Evolutionary conservation across 2,329 filamentous ascomycete genomes (phyloP).

Genomic region (Claviceps monticola): DNA sequence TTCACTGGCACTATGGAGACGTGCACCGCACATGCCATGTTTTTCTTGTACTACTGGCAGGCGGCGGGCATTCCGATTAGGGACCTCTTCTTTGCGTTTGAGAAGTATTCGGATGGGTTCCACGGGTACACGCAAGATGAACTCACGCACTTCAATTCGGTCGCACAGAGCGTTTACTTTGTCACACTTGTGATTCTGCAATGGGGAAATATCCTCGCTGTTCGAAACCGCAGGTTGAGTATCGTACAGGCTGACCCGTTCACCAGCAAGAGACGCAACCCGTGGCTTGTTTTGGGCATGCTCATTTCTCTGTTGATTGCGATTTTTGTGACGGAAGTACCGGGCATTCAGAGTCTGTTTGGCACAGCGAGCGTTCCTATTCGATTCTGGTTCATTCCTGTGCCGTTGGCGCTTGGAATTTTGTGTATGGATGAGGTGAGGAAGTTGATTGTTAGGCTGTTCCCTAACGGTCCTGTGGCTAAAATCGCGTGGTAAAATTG

Average conservation of each 20-base stretch:
- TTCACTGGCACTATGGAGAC: slow-evolving; percentile 40
- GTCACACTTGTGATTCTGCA: slow-evolving; percentile 39
- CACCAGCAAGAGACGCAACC: slow-evolving; percentile 31
- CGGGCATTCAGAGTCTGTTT: slow-evolving; percentile 34
- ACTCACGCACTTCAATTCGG: slow-evolving; percentile 32
- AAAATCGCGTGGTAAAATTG: slow-evolving; percentile 32
- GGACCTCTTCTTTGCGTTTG: slow-evolving; percentile 36
- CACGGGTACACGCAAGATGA: slow-evolving; percentile 32
- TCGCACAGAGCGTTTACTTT: slow-evolving; percentile 39
- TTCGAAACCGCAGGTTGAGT: slow-evolving; percentile 37
- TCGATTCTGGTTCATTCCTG: slow-evolving; percentile 37
- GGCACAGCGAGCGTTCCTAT: slow-evolving; percentile 34
- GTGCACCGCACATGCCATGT: slow-evolving; percentile 35
- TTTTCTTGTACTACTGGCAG: slow-evolving; percentile 37
- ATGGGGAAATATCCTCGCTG: slow-evolving; percentile 37
- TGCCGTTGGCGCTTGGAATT: slow-evolving; percentile 35
- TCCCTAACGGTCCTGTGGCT: slow-evolving; percentile 29
- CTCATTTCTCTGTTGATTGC: slow-evolving; percentile 34
- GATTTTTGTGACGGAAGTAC: slow-evolving; percentile 38
- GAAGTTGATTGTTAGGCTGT: slow-evolving; percentile 33
- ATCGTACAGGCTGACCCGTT: slow-evolving; percentile 38
- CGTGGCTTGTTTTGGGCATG: slow-evolving; percentile 33
- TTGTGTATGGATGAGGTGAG: slow-evolving; percentile 37
- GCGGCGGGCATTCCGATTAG: slow-evolving; percentile 32
- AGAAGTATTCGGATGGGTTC: slow-evolving; percentile 32